These are phyloP conservation scores for Ormosia semicastrata DNA, from an alignment of 306 rosid genomes.

Conservation along the genomic window DNA sequence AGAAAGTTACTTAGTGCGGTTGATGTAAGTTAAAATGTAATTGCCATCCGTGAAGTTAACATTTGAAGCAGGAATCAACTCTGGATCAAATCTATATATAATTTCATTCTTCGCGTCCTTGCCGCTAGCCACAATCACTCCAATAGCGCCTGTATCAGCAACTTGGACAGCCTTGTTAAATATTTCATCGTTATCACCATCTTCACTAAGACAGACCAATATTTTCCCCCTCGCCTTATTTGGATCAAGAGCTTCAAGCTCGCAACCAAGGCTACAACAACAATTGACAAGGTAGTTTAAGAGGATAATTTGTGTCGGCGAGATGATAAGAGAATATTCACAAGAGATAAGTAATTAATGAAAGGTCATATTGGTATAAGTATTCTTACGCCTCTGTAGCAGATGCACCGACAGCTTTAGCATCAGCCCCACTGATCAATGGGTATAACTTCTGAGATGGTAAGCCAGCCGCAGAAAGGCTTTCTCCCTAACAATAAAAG, in stretches of 20 bases:
- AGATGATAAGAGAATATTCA: background rate
- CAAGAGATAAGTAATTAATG: background rate
- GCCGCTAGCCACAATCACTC: conserved; percentile 61
- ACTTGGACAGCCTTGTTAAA: conserved; percentile 35
- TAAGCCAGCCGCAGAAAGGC: conserved; percentile 46
- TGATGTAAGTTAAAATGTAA: conserved; percentile 38
- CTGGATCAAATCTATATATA: conserved; percentile 33
- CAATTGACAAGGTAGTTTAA: background rate
- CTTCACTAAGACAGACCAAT: conserved; percentile 44
- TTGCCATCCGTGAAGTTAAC: conserved; percentile 38
- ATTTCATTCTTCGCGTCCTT: background rate
- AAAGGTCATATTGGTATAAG: background rate
- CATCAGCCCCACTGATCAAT: conserved; percentile 40
- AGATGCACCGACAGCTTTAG: background rate
- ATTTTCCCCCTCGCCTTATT: conserved; percentile 61
- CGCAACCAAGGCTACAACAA: conserved; percentile 41
- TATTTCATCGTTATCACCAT: conserved; percentile 25
- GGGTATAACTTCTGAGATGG: conserved; percentile 48
- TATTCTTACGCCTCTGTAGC: conserved; percentile 37
- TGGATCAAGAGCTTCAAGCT: conserved; percentile 43
- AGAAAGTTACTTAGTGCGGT: conserved; percentile 44
- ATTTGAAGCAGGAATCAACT: conserved; percentile 52
- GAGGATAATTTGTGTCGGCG: too few species aligned
- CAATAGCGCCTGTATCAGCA: conserved; percentile 52
- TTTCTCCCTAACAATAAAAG: conserved; percentile 44